Evolutionary conservation across 768 basidiomycete species (phyloP), one percentile per base, ranked within the genome.

Genomic region (Paxillus ammoniavirescens): DNA sequence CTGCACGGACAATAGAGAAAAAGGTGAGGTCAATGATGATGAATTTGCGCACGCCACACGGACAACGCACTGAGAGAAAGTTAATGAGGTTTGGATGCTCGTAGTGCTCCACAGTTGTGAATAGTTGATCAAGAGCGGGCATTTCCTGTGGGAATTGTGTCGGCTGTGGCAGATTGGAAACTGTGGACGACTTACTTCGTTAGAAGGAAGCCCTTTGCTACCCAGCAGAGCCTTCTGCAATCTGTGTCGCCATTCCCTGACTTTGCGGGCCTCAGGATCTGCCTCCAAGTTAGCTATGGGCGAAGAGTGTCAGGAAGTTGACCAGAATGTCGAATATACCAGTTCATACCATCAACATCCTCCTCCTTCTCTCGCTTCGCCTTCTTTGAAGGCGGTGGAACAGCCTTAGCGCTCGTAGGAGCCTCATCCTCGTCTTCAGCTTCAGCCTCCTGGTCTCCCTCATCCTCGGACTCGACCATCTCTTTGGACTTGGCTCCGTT

Each of bases 181-280:
- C 33, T 6, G 14, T 1, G 38, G 18, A 41, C 30, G 21, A 72
- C 78, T 49, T 59, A 91, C 89, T 59, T 85, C 84, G 9, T 81
- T 80, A 61, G 82, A 85, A 5, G 90, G 87, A 8, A 76, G 57
- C 6, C 73, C 72, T 70, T 86, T 86, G 59, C 73, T 80, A 60
- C 84, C 83, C 49, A 95, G 66, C 75, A 93, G 89, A 0, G 83
- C 89, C 69, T 93, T 89, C 72, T 98, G 94, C 2, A 97, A 79
- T 69, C 84, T 89, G 69, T 96, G 93, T 60, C 95, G 79, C 93
- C 94, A 96, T 53, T 91, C 89, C 65, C 89, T 86, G 61, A 95
- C 92, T 68, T 87, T 86, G 50, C 74, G 63, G 21, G 84, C 87
- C 56, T 88, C 86, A 2, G 78, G 78, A 67, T 89, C 84, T 46